Percentiles rank a stretch among this genome's conserved stretches.
phyloP scores from a whole-genome alignment of 169 alveolate genomes.

The Plasmodium billcollinsi region DNA sequence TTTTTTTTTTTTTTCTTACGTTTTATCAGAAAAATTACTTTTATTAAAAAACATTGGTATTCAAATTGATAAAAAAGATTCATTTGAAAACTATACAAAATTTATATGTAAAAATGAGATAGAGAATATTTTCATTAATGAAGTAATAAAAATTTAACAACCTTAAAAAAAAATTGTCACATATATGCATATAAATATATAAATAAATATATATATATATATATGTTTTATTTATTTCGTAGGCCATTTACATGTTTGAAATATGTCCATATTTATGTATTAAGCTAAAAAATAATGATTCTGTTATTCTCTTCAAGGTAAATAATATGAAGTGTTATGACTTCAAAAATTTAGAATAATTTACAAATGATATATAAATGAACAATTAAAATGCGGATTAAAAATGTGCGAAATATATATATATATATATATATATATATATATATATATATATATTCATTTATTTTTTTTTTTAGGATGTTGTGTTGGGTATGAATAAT shows the following conservation, averaged over 20 bases:
- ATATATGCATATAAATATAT: background rate
- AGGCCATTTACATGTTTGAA: constrained; percentile 72
- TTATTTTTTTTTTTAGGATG: constrained; percentile 29
- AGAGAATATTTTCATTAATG: constrained; percentile 42
- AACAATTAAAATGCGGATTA: too few relatives aligned
- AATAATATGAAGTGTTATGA: too few relatives aligned
- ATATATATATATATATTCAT: background rate
- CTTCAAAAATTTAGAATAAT: too few relatives aligned
- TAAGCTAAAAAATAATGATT: constrained; percentile 23
- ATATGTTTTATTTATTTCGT: constrained; percentile 3
- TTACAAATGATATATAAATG: too few relatives aligned
- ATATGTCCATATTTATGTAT: constrained; percentile 59
- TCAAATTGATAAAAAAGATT: constrained; percentile 50
- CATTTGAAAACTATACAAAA: constrained; percentile 20
- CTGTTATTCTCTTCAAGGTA: constrained; percentile 58
- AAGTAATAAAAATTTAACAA: constrained; percentile 7
- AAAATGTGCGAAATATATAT: background rate
- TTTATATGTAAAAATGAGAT: constrained; percentile 54
- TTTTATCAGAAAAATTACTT: constrained; percentile 48
- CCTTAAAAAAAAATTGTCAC: background rate
- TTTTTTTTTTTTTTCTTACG: background rate
- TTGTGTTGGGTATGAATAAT: constrained; percentile 37
- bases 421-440: background rate
- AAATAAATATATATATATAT: background rate
- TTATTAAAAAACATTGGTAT: constrained; percentile 51